Evolutionary conservation across 2,329 filamentous ascomycete species (phyloP), one percentile per base, ranked within the genome.

Genomic region (Microdochium bolleyi): DNA sequence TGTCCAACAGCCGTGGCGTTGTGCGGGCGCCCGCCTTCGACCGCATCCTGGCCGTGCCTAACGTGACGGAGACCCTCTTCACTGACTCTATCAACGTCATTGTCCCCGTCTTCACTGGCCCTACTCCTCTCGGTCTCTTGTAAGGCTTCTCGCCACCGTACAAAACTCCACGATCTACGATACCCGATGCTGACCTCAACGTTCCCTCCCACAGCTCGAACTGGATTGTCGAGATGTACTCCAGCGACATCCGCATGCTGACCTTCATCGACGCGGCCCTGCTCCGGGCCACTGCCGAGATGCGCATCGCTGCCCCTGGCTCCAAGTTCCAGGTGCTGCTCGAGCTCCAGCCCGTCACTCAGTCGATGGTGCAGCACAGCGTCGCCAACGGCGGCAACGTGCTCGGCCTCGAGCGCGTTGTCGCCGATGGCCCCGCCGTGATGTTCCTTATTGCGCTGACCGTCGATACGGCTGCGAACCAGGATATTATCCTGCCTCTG

Each of bases 381-480:
- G 49, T 50, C 4, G 48, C 52, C 24, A 53, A 55, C 3, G 67
- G 66, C n/a, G 67, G 65, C 19, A 69, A 69, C 51, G 57, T 66
- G 4, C 56, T 69, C 16, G 67, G 65, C 9, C 62, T 69, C 14
- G 64, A 67, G 54, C 61, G 49, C 5, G 44, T 69, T 51, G 66
- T 73, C 38, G 61, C 62, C 1, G 62, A 71, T 24, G 68, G 70
- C 14, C 68, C 69, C 10, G 61, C 66, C 5, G 53, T 66, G 38
- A 62, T 66, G 52, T 73, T 68, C 67, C 65, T 72, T 24, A 60
- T 68, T 11, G 61, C 66, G 27, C 57, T 73, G 19, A 71, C 69
- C 19, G 62, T 70, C n/a, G 68, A 69, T 55, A 72, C 68, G 2
- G 66, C 64, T 1, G 67, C 67, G 52, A 61, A 62, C 50, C 61